These are phyloP conservation scores for Saraca asoca DNA, from an alignment of 331 rosid species.

Conservation along the genomic window DNA sequence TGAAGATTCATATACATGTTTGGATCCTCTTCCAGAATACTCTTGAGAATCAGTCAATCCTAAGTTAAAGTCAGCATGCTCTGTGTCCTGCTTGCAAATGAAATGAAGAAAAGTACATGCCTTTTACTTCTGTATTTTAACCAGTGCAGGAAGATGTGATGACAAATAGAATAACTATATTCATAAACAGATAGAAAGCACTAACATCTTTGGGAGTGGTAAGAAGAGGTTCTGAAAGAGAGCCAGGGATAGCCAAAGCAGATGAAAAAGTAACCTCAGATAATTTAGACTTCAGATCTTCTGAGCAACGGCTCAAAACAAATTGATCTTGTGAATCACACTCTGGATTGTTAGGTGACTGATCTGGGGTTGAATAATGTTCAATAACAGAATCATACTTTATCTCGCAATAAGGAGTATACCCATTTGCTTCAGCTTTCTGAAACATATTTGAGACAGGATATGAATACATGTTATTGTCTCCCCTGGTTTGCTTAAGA, in stretches of 20 bases:
- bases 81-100: conserved; percentile 51
- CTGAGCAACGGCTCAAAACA: conserved; percentile 34
- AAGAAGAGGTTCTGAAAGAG: conserved; percentile 54
- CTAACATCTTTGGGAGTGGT: conserved; percentile 56
- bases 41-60: conserved; percentile 44
- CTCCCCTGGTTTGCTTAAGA: conserved; percentile 46
- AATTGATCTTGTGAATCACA: conserved; percentile 41
- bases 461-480: conserved; percentile 61
- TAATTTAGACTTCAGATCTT: conserved; percentile 40
- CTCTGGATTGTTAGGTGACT: conserved; percentile 43
- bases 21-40: conserved; percentile 41
- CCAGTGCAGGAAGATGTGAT: conserved; percentile 22
- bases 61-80: conserved; percentile 37
- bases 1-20: conserved; percentile 48
- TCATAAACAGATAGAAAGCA: conserved; percentile 26
- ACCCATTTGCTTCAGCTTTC: conserved; percentile 67
- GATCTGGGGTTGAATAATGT: conserved; percentile 42
- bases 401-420: conserved; percentile 65
- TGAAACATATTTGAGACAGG: conserved; percentile 53
- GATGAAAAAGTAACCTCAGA: conserved; percentile 58
- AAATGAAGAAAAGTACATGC: neutral
- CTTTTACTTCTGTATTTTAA: conserved; percentile 32
- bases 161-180: conserved; percentile 6
- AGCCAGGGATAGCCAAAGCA: conserved; percentile 55
- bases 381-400: conserved; percentile 50